Evolutionary conservation across 352 stramenopile species (phyloP).

Genomic region (Phytophthora capsici): DNA sequence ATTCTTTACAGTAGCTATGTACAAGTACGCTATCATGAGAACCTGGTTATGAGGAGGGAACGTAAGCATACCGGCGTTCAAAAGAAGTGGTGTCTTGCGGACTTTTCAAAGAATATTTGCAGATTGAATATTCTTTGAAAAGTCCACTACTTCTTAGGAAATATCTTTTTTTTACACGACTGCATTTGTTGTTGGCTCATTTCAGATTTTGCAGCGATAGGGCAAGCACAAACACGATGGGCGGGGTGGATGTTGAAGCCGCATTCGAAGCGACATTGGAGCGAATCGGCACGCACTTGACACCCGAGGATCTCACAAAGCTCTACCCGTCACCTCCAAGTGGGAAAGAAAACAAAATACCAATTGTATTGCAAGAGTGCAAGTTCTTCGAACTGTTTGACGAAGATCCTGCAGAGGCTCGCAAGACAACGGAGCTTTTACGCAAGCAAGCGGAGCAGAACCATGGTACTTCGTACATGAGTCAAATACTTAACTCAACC

Average conservation of each 20-base stretch:
- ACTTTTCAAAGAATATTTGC: too few species aligned
- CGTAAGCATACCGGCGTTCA: too few species aligned
- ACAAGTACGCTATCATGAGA: too few species aligned
- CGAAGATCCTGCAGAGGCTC: neutral
- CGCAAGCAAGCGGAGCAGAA: constrained; percentile 7
- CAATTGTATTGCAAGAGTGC: constrained; percentile 11
- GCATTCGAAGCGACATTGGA: constrained; percentile 10
- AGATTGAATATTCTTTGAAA: too few species aligned
- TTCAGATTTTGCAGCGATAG: neutral
- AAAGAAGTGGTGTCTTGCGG: too few species aligned
- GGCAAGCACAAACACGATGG: constrained; percentile 2
- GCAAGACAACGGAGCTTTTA: neutral
- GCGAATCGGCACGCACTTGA: constrained; percentile 2
- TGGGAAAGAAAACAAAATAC: neutral
- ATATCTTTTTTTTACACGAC: too few species aligned
- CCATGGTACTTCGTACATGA: constrained; percentile 2
- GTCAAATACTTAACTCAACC: constrained; percentile 1
- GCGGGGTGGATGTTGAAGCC: constrained; percentile 13
- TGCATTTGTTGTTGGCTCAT: too few species aligned
- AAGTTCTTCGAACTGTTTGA: constrained; percentile 23
- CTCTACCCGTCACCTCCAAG: neutral
- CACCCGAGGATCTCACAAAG: constrained; percentile 3
- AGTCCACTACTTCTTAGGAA: too few species aligned
- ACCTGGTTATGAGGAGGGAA: too few species aligned
- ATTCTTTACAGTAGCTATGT: too few species aligned